phyloP scores from a whole-genome alignment of 345 rosid genomes.

The Gossypium raimondii region DNA sequence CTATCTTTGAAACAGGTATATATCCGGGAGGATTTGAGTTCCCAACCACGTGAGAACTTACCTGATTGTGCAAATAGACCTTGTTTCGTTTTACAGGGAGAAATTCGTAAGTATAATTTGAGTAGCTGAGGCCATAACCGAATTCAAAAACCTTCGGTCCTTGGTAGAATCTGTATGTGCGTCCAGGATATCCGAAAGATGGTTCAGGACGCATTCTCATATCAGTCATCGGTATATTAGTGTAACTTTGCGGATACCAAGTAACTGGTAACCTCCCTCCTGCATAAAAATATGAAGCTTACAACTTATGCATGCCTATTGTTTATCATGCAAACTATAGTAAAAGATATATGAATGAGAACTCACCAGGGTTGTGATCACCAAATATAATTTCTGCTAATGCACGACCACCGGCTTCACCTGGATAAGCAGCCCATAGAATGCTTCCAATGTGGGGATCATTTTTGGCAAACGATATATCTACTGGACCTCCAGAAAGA shows the following conservation, averaged over 20 bases:
- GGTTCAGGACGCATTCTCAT: background rate
- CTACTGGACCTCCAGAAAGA: background rate
- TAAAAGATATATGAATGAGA: background rate
- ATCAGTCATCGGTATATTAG: background rate
- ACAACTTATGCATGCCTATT: background rate
- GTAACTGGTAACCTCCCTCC: background rate
- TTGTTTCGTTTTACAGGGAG: background rate
- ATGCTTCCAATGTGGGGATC: background rate
- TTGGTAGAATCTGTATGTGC: background rate
- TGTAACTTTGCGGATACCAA: background rate
- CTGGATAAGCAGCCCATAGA: background rate
- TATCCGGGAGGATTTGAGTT: background rate
- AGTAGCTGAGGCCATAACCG: background rate
- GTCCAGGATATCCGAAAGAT: background rate
- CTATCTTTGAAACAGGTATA: background rate
- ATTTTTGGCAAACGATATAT: background rate
- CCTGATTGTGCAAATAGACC: background rate
- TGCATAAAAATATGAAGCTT: background rate
- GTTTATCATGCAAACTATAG: background rate
- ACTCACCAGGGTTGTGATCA: background rate
- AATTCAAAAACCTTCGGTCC: background rate
- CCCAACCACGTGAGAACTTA: background rate
- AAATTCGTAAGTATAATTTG: background rate
- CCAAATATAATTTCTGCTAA: background rate
- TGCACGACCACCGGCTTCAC: background rate